Evolutionary conservation across 805 yeast species (phyloP).

Genomic region (Ogataea paradorogensis): DNA sequence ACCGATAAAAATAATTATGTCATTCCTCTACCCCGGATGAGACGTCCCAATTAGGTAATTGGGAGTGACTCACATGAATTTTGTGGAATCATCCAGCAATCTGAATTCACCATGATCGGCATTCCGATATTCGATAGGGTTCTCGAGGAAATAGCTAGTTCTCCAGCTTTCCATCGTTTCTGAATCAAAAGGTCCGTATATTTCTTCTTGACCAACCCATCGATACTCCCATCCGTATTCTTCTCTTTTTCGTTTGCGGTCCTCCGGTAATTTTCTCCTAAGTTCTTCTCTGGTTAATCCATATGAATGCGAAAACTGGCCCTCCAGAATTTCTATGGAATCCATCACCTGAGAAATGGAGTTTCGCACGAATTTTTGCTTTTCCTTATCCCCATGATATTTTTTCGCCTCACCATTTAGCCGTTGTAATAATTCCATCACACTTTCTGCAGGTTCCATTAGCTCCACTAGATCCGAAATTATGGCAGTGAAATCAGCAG

Average conservation of each 20-base stretch:
- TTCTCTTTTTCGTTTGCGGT: constrained; percentile 15
- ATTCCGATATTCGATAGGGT: constrained; percentile 42
- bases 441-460: constrained; percentile 58
- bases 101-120: constrained; percentile 12
- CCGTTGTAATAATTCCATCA: constrained; percentile 52
- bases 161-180: constrained; percentile 59
- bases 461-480: constrained; percentile 37
- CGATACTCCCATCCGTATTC: constrained; percentile 21
- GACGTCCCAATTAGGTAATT: constrained; percentile 2
- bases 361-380: constrained; percentile 20
- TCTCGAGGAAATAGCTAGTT: constrained; percentile 41
- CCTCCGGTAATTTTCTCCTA: constrained; percentile 39
- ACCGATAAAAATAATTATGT: constrained; percentile 10
- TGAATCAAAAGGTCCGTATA: constrained; percentile 49
- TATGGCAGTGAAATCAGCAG: constrained; percentile 19
- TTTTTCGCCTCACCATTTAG: constrained; percentile 28
- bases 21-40: constrained; percentile 14
- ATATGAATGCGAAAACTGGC: constrained; percentile 46
- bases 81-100: constrained; percentile 7
- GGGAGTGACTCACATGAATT: background rate
- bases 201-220: constrained; percentile 27
- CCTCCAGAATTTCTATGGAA: constrained; percentile 42
- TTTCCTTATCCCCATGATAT: constrained; percentile 13
- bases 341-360: constrained; percentile 45
- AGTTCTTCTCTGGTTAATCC: constrained; percentile 57